Conservation (phyloP, 768 basidiomycete genomes). For the Lactifluus echinatus region DNA sequence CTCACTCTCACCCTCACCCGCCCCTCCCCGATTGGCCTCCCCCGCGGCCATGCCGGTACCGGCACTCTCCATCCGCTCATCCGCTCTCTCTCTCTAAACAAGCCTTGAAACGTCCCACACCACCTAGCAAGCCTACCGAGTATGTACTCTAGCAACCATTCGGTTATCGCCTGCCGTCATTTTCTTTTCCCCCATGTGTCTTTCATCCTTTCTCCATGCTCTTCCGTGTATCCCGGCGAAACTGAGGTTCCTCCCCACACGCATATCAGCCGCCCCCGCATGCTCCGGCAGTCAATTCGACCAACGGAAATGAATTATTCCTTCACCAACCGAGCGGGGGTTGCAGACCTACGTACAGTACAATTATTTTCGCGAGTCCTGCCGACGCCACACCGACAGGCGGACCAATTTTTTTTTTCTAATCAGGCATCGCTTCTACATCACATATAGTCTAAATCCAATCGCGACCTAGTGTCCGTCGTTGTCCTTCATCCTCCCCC, state of each 20-base stretch:
- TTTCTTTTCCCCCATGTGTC: background rate
- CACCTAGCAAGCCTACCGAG: background rate
- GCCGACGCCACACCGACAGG: conserved; percentile 4
- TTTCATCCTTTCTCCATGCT: background rate
- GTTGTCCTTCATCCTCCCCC: background rate
- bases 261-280: background rate
- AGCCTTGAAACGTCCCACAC: background rate
- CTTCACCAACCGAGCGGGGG: background rate
- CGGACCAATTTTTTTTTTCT: background rate
- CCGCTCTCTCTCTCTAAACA: conserved; percentile 3
- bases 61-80: background rate
- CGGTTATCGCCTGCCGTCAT: background rate
- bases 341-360: background rate
- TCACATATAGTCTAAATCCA: conserved; percentile 3
- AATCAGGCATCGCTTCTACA: background rate
- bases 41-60: background rate
- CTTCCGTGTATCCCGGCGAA: conserved; percentile 4
- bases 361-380: background rate
- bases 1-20: conserved; percentile 6
- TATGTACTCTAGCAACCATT: background rate
- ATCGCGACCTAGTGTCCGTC: background rate
- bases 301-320: conserved; percentile 5
- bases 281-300: background rate
- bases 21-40: background rate
- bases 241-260: background rate